A percentile compares a stretch with the other conserved stretches of the same genome.
These are phyloP conservation scores for Platanus orientalis DNA, from an alignment of 164 flowering plant genomes.

Conservation along the genomic window DNA sequence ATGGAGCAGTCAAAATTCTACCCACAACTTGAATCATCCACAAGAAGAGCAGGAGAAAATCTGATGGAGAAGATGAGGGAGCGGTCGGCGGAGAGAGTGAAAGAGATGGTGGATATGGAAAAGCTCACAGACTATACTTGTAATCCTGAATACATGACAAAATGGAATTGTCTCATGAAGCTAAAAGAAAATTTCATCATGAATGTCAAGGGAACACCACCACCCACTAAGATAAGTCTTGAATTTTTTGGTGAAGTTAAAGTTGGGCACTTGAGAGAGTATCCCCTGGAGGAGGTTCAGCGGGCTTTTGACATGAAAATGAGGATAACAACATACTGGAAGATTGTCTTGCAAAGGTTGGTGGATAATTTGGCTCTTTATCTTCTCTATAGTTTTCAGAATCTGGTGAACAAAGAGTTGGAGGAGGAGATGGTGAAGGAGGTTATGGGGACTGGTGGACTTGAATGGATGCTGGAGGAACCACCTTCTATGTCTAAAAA, in stretches of 20 bases:
- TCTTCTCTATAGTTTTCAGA: neutral
- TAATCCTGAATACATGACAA: neutral
- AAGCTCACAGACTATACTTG: neutral
- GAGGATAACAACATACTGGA: neutral
- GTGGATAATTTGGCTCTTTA: neutral
- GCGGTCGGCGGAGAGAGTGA: neutral
- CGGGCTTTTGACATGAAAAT: neutral
- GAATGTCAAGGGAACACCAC: neutral
- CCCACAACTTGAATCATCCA: neutral
- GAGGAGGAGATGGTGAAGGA: neutral
- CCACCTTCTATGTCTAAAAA: neutral
- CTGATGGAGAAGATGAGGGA: neutral
- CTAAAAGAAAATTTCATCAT: neutral
- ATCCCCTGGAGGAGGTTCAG: neutral
- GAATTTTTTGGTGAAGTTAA: neutral
- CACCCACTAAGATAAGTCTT: neutral
- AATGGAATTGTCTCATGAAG: neutral
- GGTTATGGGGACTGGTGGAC: neutral
- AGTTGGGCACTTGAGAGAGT: neutral
- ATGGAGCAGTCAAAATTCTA: neutral
- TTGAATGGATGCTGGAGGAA: neutral
- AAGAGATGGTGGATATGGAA: neutral
- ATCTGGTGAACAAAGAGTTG: neutral
- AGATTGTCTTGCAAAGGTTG: neutral
- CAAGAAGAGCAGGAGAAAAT: neutral